Base-by-base conservation (phyloP, 768 basidiomycete species). In the Podaxis mareebaensis region DNA sequence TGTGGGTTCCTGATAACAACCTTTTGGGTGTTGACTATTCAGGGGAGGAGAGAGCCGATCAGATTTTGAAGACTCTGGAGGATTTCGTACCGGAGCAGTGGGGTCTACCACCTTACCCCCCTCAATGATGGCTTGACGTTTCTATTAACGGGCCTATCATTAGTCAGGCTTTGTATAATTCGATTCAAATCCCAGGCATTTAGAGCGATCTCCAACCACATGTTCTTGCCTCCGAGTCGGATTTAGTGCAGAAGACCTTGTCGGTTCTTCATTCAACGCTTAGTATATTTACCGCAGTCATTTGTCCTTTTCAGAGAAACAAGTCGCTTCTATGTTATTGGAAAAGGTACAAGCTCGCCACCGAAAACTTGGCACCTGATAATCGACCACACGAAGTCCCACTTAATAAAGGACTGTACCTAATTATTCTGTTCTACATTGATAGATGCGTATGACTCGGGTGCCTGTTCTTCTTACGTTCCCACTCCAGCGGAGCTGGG, bases 1-100 rank as follows among this genome's bases (percentile, higher is more conserved):
- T 93, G 2, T 96, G 93, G 93, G 85, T 95, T 15, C 93, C 94
- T 1, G 93, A 95, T 68, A 68, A 81, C 6, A 86, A 89, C 61
- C 77, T 95, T 5, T 72, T 89, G 39, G 74, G 79, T 2, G 72
- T 87, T 3, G 79, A 77, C n/a, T 75, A 83, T 67, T 63, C 76
- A 48, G 81, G 78, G 11, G 68, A 75, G n/a, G 82, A 87, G 72
- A 74, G 68, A 67, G 81, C 90, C 11, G 87, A 93, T 67, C 80
- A 85, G 68, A 81, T 80, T 1, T 71, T 94, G 5, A 70, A 68
- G 48, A 87, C 90, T 4, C 70, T 95, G 13, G 86, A 88, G 65
- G 82, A 88, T 4, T 95, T 96, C 67, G 77, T 78, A n/a, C 92
- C 93, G 0, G 88, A 92, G 65, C 78, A 89, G 46, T 95, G 92